phyloP scores from a whole-genome alignment of 345 rosid genomes.

The Bruguiera gymnorhiza region DNA sequence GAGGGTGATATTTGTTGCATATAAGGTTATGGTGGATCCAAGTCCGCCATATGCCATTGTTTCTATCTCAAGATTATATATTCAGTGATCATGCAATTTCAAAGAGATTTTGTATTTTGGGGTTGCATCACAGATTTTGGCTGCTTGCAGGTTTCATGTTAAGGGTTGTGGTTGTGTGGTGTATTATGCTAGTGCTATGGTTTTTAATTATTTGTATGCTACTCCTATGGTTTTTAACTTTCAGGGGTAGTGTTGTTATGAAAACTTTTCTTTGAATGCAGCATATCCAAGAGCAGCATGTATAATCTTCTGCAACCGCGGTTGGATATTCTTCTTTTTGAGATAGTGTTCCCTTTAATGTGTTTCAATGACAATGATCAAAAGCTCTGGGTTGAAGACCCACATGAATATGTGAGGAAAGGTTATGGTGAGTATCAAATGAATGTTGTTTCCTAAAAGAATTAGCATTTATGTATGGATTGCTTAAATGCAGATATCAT shows the following conservation, averaged over 20 bases:
- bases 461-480: conserved; percentile 6
- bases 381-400: conserved; percentile 99
- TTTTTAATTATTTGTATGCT: neutral
- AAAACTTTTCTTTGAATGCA: conserved; percentile 36
- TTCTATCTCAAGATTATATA: neutral
- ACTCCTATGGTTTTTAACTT: neutral
- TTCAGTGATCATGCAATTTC: neutral
- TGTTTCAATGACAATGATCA: conserved; percentile 97
- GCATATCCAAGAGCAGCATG: conserved; percentile 80
- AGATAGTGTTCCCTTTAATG: conserved; percentile 96
- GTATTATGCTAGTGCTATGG: neutral
- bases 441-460: neutral
- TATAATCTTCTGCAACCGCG: conserved; percentile 77
- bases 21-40: too few relatives aligned
- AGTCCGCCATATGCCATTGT: too few relatives aligned
- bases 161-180: too few relatives aligned
- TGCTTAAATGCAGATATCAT: conserved; percentile 71
- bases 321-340: conserved; percentile 89
- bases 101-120: too few relatives aligned
- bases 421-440: conserved; percentile 80
- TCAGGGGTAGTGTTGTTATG: conserved; percentile 5
- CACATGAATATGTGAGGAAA: conserved; percentile 99
- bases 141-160: too few relatives aligned
- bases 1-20: too few relatives aligned
- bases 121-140: too few relatives aligned